Evolutionary conservation across 2,329 filamentous ascomycete species (phyloP).

Genomic region (Alternaria panax): DNA sequence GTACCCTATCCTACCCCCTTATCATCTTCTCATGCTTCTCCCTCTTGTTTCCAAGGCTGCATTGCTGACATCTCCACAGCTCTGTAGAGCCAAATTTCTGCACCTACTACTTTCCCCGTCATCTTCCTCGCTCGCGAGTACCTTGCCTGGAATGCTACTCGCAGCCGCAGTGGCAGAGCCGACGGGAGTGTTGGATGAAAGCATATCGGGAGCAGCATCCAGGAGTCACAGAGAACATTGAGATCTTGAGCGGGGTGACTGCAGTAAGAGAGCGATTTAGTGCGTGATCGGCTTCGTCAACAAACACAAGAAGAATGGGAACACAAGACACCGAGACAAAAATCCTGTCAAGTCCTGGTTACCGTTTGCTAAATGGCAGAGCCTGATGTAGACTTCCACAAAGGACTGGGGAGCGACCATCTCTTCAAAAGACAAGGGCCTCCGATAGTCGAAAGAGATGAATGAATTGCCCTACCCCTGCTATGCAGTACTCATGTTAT

Average conservation of each 20-base stretch:
- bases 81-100: conserved; percentile 24
- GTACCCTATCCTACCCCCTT: not conserved
- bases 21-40: not conserved
- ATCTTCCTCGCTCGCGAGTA: conserved; percentile 19
- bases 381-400: not conserved
- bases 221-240: conserved; percentile 19
- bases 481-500: not conserved
- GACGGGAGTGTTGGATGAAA: conserved; percentile 24
- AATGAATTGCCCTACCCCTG: not conserved
- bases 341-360: not conserved
- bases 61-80: not conserved
- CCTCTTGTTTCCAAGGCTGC: not conserved
- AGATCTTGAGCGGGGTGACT: conserved; percentile 29
- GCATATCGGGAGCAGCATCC: conserved; percentile 30
- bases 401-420: not conserved
- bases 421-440: not conserved
- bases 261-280: conserved; percentile 23
- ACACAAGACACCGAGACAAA: not conserved
- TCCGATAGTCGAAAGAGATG: not conserved
- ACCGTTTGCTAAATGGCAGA: not conserved
- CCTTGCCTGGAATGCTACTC: conserved; percentile 41
- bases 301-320: not conserved
- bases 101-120: conserved; percentile 27
- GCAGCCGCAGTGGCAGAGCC: conserved; percentile 20
- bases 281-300: not conserved